Conservation (phyloP, 2,329 filamentous ascomycete species). For the Penicillium concentricum region DNA sequence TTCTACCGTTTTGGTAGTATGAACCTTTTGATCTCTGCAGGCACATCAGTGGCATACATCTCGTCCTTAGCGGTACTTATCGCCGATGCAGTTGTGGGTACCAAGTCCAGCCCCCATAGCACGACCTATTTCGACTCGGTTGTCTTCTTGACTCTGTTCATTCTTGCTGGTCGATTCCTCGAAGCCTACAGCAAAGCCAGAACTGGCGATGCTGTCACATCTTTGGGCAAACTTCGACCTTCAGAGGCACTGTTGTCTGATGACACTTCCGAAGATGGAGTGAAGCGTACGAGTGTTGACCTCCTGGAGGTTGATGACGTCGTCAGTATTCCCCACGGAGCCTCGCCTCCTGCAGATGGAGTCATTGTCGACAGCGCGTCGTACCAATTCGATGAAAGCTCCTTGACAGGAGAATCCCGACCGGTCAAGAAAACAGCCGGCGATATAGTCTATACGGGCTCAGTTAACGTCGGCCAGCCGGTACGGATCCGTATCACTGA, state of each 20-base stretch:
- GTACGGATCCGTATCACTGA: constrained; percentile 46
- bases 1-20: constrained; percentile 96
- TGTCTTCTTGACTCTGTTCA: constrained; percentile 85
- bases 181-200: constrained; percentile 92
- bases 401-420: constrained; percentile 64
- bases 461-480: constrained; percentile 49
- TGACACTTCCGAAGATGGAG: constrained; percentile 12
- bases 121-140: constrained; percentile 87
- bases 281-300: constrained; percentile 59
- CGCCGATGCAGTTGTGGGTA: constrained; percentile 47
- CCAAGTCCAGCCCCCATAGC: constrained; percentile 49
- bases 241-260: constrained; percentile 66
- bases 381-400: constrained; percentile 81
- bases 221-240: constrained; percentile 74
- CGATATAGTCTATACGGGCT: constrained; percentile 48
- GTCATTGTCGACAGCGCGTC: constrained; percentile 55
- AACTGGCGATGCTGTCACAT: constrained; percentile 80
- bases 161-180: constrained; percentile 60
- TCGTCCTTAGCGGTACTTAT: constrained; percentile 78
- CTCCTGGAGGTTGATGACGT: constrained; percentile 71
- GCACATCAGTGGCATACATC: constrained; percentile 83
- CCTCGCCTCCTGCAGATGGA: constrained; percentile 83
- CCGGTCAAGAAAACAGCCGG: constrained; percentile 44
- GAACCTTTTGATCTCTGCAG: constrained; percentile 89
- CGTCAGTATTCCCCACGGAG: constrained; percentile 73